Percentiles rank a stretch among this genome's conserved stretches.
phyloP scores from a whole-genome alignment of 768 basidiomycete species.

The Mrakia blollopis region DNA sequence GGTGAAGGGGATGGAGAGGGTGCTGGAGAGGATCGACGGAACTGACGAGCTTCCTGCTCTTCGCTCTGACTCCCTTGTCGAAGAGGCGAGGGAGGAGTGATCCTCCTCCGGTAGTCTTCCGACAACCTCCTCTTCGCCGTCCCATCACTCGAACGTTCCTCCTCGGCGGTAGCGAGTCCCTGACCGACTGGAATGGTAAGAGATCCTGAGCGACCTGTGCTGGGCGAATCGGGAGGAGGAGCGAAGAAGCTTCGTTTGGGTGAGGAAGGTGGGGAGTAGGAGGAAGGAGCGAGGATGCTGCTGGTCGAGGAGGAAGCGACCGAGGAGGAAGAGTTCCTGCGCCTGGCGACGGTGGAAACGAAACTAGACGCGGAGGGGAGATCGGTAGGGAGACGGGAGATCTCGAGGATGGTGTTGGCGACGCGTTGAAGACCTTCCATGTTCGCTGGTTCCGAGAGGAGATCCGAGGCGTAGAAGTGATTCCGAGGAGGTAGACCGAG shows the following conservation, averaged over 20 bases:
- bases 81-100: constrained; percentile 27
- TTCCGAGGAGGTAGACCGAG: constrained; percentile 9
- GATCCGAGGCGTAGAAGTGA: constrained; percentile 20
- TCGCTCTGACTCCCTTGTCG: background rate
- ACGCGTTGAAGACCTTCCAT: constrained; percentile 22
- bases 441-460: background rate
- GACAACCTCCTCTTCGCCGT: background rate
- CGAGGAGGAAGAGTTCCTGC: background rate
- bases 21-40: background rate
- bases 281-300: background rate
- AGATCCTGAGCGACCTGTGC: background rate
- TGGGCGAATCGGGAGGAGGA: constrained; percentile 13
- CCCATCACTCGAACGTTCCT: background rate
- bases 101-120: constrained; percentile 2
- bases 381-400: constrained; percentile 19
- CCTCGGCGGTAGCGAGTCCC: background rate
- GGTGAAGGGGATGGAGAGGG: background rate
- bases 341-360: background rate
- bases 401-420: constrained; percentile 21
- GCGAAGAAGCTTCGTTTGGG: constrained; percentile 6
- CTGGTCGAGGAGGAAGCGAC: background rate
- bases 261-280: constrained; percentile 10
- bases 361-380: background rate
- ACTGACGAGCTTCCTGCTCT: background rate
- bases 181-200: background rate